A percentile compares a stretch with the other conserved stretches of the same genome.
These are phyloP conservation scores for Dittrichia graveolens DNA, from an alignment of 129 eudicot genomes.

Conservation along the genomic window DNA sequence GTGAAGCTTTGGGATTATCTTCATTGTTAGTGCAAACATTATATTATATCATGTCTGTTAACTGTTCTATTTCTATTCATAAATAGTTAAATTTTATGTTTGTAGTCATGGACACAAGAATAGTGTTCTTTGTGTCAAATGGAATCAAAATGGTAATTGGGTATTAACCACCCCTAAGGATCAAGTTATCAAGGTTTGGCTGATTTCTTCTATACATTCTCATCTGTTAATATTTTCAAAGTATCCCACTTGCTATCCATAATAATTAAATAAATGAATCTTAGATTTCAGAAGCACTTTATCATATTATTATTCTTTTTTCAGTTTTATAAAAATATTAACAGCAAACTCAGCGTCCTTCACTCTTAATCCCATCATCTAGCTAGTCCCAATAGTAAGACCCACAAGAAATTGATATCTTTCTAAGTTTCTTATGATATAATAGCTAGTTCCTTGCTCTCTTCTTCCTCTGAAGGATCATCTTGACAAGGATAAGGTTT, in stretches of 20 bases:
- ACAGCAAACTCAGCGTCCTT: too few species aligned
- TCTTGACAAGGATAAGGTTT: slow-evolving; percentile 89
- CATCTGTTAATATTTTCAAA: neutral
- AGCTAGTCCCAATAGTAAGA: too few species aligned
- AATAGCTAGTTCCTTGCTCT: slow-evolving; percentile 82
- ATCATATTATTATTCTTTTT: too few species aligned
- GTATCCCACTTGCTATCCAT: neutral
- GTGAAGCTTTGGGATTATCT: slow-evolving; percentile 97
- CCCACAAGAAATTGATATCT: too few species aligned
- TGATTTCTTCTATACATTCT: neutral
- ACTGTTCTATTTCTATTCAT: slow-evolving; percentile 9
- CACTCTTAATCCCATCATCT: too few species aligned
- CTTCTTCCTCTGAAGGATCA: slow-evolving; percentile 82
- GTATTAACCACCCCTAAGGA: slow-evolving; percentile 96
- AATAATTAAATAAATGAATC: slow-evolving; percentile 13
- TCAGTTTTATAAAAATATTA: too few species aligned
- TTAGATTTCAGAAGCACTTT: too few species aligned
- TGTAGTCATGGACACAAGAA: slow-evolving; percentile 99
- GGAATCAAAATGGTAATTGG: slow-evolving; percentile 99
- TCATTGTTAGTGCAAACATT: slow-evolving; percentile 68
- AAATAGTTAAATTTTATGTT: slow-evolving; percentile 15
- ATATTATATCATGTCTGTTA: slow-evolving; percentile 5
- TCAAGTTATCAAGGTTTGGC: slow-evolving; percentile 88
- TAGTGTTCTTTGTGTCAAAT: slow-evolving; percentile 83
- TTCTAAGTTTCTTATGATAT: too few species aligned